These are phyloP conservation scores for Euptelea pleiosperma DNA, from an alignment of 164 flowering plant genomes.

Conservation along the genomic window DNA sequence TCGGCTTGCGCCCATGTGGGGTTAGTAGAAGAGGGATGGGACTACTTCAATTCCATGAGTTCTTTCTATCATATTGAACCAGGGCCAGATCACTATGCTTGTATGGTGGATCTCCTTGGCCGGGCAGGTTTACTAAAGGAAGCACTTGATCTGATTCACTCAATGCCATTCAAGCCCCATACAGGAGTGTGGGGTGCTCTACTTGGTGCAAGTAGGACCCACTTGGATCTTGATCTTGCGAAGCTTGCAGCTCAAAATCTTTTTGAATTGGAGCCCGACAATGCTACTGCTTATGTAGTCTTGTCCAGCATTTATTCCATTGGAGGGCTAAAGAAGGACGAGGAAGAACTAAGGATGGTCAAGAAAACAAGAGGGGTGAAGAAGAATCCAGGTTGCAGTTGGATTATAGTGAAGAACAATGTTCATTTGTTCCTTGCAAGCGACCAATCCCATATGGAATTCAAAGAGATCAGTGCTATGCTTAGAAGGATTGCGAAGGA, in stretches of 20 bases:
- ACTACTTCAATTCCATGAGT: slow-evolving; percentile 10
- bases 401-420: slow-evolving; percentile 5
- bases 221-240: slow-evolving; percentile 14
- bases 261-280: slow-evolving; percentile 17
- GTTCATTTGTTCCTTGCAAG: background rate
- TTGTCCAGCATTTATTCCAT: slow-evolving; percentile 15
- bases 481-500: background rate
- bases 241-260: slow-evolving; percentile 14
- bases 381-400: slow-evolving; percentile 17
- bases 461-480: background rate
- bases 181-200: slow-evolving; percentile 18
- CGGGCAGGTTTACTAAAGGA: slow-evolving; percentile 19
- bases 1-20: slow-evolving; percentile 20
- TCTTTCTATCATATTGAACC: slow-evolving; percentile 8
- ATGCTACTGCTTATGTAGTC: slow-evolving; percentile 14
- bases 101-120: slow-evolving; percentile 25
- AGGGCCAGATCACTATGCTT: slow-evolving; percentile 19
- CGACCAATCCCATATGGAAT: background rate
- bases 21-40: slow-evolving; percentile 14
- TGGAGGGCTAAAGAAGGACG: slow-evolving; percentile 5
- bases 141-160: slow-evolving; percentile 16
- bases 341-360: slow-evolving; percentile 3
- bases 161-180: slow-evolving; percentile 13
- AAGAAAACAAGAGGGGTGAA: slow-evolving; percentile 6
- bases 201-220: slow-evolving; percentile 23